Conservation (phyloP, 176 grass and related monocot genomes). For the Coix lacrymajobi region DNA sequence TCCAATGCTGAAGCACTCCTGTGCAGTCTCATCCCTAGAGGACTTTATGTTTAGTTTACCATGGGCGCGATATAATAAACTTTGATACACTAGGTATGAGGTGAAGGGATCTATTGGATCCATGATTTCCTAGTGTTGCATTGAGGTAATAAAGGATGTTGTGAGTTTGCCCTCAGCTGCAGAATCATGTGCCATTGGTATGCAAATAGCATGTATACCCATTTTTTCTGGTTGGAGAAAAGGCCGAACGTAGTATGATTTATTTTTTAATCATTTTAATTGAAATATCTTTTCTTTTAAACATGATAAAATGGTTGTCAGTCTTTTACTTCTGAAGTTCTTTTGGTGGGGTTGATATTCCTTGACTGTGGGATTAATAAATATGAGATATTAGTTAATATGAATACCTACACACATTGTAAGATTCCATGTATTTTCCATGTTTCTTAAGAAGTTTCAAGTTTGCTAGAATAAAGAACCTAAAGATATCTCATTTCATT, state of each 20-base stretch:
- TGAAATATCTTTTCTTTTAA: background rate
- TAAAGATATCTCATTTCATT: background rate
- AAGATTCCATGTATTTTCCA: slow-evolving; percentile 10
- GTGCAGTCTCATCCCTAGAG: background rate
- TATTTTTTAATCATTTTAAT: background rate
- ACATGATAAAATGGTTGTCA: background rate
- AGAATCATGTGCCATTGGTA: background rate
- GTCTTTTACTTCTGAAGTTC: background rate
- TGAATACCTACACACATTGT: background rate
- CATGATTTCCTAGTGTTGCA: background rate
- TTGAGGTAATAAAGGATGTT: background rate
- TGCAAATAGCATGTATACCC: background rate
- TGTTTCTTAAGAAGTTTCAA: background rate
- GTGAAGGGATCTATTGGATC: background rate
- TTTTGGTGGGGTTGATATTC: background rate
- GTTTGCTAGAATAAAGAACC: background rate
- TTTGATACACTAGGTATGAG: too few species aligned
- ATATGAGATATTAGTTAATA: background rate
- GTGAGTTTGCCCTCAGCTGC: background rate
- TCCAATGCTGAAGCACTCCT: background rate
- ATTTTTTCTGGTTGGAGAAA: background rate
- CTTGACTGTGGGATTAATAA: background rate
- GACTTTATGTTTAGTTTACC: slow-evolving; percentile 17
- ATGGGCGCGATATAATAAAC: background rate
- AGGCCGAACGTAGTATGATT: background rate